Base-by-base conservation (phyloP, 2,329 filamentous ascomycete genomes). In the Mycocentrospora acerina region DNA sequence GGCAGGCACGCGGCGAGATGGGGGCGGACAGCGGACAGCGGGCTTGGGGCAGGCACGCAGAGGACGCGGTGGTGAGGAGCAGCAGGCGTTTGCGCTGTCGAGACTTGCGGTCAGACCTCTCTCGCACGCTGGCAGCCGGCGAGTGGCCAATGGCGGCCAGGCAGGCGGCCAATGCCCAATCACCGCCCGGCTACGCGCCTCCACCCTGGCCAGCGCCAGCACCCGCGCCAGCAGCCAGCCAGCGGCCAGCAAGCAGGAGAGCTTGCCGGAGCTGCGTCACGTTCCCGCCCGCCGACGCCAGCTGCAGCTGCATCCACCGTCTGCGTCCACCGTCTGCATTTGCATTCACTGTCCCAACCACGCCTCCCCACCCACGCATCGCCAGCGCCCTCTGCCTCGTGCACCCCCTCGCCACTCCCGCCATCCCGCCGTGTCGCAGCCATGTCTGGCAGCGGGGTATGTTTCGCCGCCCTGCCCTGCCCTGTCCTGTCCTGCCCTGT, bases 381-480 rank as follows among this genome's bases (percentile, higher is more conserved):
- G 15, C 19, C 41, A 34, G 40, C 36, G 29, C 34, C 42, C 30
- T 40, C 22, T n/a, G 28, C 32, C 31, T 7, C 30, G 15, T 27
- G 31, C 31, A 26, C 19, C 24, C 32, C 19, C 33, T 41, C 32
- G 22, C 27, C 38, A 35, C 26, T 32, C 27, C 34, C 29, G 16
- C 15, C 28, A 14, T 22, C 32, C 36, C n/a, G 16, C 14, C 32
- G 35, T 18, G 25, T 16, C 33, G 42, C 39, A 57, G 69, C 59
- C 48, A 79, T 79, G 76, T 79, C 77, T 48, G 77, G 76, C 65
- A 73, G 75, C 59, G 71, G 61, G 60, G 77, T 79, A 71, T 35
- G 72, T 63, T 35, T 31, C 35, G 43, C 35, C 36, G 28, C 32
- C 25, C 15, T 37, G 45, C 51, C 48, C 55, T 50, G 40, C 41